Conservation (phyloP, 768 basidiomycete species). For the Suillus ampliporus region DNA sequence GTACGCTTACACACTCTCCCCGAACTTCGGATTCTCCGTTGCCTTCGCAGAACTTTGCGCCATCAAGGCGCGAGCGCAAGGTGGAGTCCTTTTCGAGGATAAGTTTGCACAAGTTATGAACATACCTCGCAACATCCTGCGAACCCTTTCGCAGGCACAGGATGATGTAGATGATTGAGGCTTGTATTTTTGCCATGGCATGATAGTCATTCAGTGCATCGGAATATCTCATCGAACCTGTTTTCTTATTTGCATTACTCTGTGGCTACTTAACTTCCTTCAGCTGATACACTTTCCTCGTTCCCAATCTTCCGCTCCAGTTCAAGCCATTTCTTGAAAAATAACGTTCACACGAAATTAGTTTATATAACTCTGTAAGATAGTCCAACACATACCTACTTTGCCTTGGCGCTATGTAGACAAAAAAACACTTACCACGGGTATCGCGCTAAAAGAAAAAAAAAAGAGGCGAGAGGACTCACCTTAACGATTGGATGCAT, state of each 20-base stretch:
- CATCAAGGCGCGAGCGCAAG: slow-evolving; percentile 56
- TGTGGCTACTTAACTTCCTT: slow-evolving; percentile 94
- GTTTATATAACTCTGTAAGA: slow-evolving; percentile 10
- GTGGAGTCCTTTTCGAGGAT: slow-evolving; percentile 24
- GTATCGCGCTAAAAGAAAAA: background rate
- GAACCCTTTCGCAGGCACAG: slow-evolving; percentile 24
- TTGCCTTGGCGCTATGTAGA: slow-evolving; percentile 93
- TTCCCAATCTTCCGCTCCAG: slow-evolving; percentile 88
- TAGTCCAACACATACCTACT: slow-evolving; percentile 60
- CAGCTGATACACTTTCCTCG: slow-evolving; percentile 72
- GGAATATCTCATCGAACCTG: background rate
- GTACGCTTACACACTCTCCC: slow-evolving; percentile 47
- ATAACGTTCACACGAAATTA: slow-evolving; percentile 55
- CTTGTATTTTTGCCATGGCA: background rate
- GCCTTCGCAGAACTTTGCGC: slow-evolving; percentile 57
- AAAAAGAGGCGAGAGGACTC: slow-evolving; percentile 28
- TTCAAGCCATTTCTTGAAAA: slow-evolving; percentile 98
- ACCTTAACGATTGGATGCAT: slow-evolving; percentile 83
- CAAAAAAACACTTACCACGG: slow-evolving; percentile 61
- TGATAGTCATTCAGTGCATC: background rate
- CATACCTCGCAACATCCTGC: slow-evolving; percentile 24
- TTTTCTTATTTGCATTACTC: background rate
- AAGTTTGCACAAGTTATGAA: slow-evolving; percentile 34
- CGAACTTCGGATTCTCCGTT: slow-evolving; percentile 55
- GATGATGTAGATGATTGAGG: slow-evolving; percentile 12